Conservation (phyloP, 257 asterid genomes). For the Mitragyna speciosa region DNA sequence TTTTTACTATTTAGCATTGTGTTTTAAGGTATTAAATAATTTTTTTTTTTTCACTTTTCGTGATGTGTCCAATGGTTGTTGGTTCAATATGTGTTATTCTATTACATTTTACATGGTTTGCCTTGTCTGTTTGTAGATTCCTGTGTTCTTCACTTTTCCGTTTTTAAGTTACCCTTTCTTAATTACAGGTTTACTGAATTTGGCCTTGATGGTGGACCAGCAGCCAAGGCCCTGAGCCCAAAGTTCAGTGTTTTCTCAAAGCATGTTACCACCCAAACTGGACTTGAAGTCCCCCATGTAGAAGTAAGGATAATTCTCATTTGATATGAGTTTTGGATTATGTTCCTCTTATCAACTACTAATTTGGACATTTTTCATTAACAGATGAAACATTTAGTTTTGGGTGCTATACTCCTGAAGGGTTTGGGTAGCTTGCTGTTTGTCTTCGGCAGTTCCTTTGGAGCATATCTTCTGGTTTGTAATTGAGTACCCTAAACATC, state of each 20-base stretch:
- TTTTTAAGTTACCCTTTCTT: slow-evolving; percentile 8
- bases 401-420: slow-evolving; percentile 73
- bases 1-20: not conserved
- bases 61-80: not conserved
- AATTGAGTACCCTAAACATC: not conserved
- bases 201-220: slow-evolving; percentile 89
- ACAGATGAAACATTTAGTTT: slow-evolving; percentile 71
- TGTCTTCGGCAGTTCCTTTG: slow-evolving; percentile 75
- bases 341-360: not conserved
- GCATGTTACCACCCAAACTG: slow-evolving; percentile 63
- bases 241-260: slow-evolving; percentile 64
- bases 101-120: not conserved
- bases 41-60: no score
- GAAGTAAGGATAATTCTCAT: slow-evolving; percentile 51
- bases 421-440: slow-evolving; percentile 81
- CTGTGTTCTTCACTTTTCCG: not conserved
- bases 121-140: not conserved
- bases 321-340: slow-evolving; percentile 11
- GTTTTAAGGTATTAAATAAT: not conserved
- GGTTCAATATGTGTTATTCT: not conserved
- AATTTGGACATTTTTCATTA: slow-evolving; percentile 9
- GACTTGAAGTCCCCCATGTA: slow-evolving; percentile 57
- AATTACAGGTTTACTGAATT: slow-evolving; percentile 66
- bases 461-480: slow-evolving; percentile 79
- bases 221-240: slow-evolving; percentile 63